These are phyloP conservation scores for Yamadazyma kitorensis DNA, from an alignment of 805 yeast species.

Conservation along the genomic window DNA sequence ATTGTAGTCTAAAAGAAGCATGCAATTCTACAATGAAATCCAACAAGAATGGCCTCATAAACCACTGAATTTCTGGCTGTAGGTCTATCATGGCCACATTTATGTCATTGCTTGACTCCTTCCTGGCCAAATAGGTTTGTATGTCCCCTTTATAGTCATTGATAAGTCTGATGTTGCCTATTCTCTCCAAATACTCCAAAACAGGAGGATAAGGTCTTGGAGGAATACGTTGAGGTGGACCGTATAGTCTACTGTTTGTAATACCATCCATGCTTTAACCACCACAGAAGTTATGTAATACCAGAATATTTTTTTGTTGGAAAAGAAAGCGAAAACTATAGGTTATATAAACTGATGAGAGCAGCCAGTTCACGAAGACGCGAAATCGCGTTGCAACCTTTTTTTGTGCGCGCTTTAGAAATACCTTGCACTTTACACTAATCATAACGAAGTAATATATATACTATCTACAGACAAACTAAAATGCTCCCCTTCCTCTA, in stretches of 20 bases:
- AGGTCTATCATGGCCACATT: conserved; percentile 51
- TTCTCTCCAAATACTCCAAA: conserved; percentile 48
- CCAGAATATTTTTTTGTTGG: no score
- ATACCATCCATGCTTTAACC: no score
- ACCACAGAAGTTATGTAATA: no score
- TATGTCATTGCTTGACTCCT: conserved; percentile 41
- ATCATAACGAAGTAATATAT: not conserved
- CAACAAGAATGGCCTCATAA: conserved; percentile 44
- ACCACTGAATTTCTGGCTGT: conserved; percentile 48
- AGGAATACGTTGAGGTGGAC: conserved; percentile 26
- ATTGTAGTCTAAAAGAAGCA: conserved; percentile 38
- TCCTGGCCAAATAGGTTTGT: conserved; percentile 32
- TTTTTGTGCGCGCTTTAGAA: not conserved
- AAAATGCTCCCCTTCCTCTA: conserved; percentile 44
- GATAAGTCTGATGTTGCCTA: conserved; percentile 39
- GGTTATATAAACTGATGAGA: no score
- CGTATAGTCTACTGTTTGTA: conserved; percentile 5
- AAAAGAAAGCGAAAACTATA: no score
- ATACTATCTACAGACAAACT: conserved; percentile 7
- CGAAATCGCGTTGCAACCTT: conserved; percentile 3
- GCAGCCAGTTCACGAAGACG: conserved; percentile 3
- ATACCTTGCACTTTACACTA: not conserved
- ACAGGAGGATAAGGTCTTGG: conserved; percentile 37
- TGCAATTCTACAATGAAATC: conserved; percentile 45
- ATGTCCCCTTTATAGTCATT: conserved; percentile 44